Percentiles rank a stretch among this genome's conserved stretches.
Conservation (phyloP, 192 early-diverging fungal genomes). For the Thoreauomyces humboldtii region DNA sequence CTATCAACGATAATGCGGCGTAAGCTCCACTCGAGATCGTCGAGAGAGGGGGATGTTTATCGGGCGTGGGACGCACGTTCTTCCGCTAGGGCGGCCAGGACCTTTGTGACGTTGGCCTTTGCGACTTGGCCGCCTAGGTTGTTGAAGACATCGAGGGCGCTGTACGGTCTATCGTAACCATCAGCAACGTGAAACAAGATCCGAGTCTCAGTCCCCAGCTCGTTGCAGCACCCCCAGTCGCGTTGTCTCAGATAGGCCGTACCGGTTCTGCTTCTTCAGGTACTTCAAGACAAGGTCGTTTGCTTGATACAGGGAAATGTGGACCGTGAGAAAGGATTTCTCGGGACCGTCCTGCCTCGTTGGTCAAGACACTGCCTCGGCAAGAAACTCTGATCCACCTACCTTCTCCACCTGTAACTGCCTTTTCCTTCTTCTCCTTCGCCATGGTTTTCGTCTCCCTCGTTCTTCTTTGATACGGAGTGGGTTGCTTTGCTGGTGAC, state of each 20-base stretch:
- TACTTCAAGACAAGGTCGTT: constrained; percentile 28
- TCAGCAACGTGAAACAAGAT: background rate
- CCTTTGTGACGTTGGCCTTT: constrained; percentile 34
- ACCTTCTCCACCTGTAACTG: background rate
- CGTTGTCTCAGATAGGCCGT: background rate
- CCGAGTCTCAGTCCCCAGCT: background rate
- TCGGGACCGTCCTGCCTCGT: background rate
- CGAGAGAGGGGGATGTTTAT: background rate
- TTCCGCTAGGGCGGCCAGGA: constrained; percentile 35
- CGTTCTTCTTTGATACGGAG: too few species aligned
- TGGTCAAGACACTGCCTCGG: too few species aligned
- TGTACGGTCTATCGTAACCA: constrained; percentile 46
- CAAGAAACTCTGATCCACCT: too few species aligned
- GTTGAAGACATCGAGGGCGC: constrained; percentile 40
- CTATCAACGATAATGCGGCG: constrained; percentile 1
- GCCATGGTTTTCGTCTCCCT: too few species aligned
- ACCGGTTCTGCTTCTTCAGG: constrained; percentile 24
- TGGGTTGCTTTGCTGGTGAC: too few species aligned
- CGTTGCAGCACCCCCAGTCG: background rate
- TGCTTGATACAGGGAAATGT: background rate
- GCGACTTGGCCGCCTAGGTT: constrained; percentile 39
- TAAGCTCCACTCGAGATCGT: background rate
- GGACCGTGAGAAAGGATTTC: background rate
- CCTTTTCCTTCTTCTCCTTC: constrained; percentile 8
- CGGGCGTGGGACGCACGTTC: constrained; percentile 15